These are phyloP conservation scores for Cardamine occulta DNA, from an alignment of 345 rosid species.

Conservation along the genomic window DNA sequence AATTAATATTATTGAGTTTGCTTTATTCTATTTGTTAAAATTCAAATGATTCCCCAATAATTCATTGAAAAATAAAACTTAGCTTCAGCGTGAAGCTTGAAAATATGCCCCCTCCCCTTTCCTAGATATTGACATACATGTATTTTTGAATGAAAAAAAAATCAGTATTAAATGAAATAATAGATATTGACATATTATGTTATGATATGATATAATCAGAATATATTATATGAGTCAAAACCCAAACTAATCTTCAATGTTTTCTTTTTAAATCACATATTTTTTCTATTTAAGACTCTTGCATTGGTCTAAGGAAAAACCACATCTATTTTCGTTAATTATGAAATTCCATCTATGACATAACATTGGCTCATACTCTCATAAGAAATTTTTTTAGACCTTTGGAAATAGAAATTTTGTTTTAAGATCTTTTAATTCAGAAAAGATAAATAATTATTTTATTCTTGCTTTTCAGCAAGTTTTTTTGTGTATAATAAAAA, in stretches of 20 bases:
- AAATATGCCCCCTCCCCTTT: conserved; percentile 15
- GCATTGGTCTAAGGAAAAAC: too few relatives aligned
- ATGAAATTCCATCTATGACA: background rate
- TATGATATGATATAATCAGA: background rate
- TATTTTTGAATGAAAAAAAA: background rate
- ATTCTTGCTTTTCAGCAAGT: background rate
- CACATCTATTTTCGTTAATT: too few relatives aligned
- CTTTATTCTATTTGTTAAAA: conserved; percentile 43
- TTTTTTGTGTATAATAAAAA: background rate
- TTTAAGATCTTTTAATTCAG: too few relatives aligned
- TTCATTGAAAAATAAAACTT: conserved; percentile 39
- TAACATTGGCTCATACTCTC: background rate
- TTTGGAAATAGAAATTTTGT: too few relatives aligned
- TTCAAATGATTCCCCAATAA: conserved; percentile 50
- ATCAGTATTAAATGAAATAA: background rate
- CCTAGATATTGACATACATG: conserved; percentile 11
- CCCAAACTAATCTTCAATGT: background rate
- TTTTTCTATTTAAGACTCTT: too few relatives aligned
- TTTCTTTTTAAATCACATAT: background rate
- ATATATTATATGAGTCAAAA: background rate
- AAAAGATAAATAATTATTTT: background rate
- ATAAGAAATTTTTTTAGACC: too few relatives aligned
- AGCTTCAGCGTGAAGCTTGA: conserved; percentile 42
- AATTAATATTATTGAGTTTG: conserved; percentile 32
- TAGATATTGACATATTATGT: too few relatives aligned